Evolutionary conservation across 257 asterid genomes (phyloP).

Genomic region (Scutellaria galericulata): DNA sequence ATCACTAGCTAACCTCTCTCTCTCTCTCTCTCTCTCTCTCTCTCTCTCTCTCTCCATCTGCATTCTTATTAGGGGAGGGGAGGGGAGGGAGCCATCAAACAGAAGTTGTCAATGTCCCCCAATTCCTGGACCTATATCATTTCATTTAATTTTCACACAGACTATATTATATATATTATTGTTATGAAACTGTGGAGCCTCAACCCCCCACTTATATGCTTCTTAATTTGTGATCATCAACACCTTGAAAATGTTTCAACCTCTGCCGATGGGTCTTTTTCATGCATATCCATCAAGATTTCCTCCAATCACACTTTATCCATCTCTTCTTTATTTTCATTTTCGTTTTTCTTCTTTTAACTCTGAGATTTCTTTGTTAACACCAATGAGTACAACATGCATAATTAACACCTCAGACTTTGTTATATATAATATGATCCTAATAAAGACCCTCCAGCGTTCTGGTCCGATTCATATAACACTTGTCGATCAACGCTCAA

Average conservation of each 20-base stretch:
- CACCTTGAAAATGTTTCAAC: constrained; percentile 26
- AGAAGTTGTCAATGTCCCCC: constrained; percentile 52
- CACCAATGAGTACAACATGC: too few species aligned
- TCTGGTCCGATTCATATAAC: too few species aligned
- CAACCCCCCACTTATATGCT: constrained; percentile 36
- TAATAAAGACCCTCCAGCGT: too few species aligned
- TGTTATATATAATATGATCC: too few species aligned
- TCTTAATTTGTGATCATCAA: constrained; percentile 27
- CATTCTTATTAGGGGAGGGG: constrained; percentile 43
- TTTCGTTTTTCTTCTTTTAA: too few species aligned
- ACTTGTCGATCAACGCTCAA: too few species aligned
- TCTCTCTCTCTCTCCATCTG: constrained; percentile 4
- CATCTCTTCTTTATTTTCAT: too few species aligned
- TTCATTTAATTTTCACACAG: not conserved
- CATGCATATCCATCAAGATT: constrained; percentile 34
- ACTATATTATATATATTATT: not conserved
- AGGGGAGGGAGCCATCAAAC: constrained; percentile 52
- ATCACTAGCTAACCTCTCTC: not conserved
- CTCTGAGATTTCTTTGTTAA: too few species aligned
- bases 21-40: not conserved
- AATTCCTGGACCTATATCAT: constrained; percentile 33
- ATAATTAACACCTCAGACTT: too few species aligned
- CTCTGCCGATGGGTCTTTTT: constrained; percentile 31
- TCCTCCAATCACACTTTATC: not conserved
- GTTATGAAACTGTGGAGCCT: constrained; percentile 26